Conservation (phyloP, 768 basidiomycete genomes). For the Suillus tomentosus region DNA sequence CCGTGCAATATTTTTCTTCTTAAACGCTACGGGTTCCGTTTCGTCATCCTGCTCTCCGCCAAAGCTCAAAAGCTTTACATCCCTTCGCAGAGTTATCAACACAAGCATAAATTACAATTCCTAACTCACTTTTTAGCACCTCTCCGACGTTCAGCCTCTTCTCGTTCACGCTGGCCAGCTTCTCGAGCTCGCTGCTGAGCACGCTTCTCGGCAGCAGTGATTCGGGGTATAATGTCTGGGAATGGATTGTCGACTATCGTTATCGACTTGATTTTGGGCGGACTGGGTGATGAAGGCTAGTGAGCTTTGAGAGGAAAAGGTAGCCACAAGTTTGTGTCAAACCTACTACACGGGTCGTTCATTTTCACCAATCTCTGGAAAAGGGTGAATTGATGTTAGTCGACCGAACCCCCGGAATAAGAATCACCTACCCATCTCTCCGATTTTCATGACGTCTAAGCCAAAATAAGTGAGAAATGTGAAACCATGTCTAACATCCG, state of each 20-base stretch:
- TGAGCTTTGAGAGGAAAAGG: constrained; percentile 11
- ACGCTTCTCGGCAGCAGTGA: constrained; percentile 90
- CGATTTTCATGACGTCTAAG: constrained; percentile 88
- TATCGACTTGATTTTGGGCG: constrained; percentile 87
- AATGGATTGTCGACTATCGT: constrained; percentile 93
- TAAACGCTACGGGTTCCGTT: constrained; percentile 51
- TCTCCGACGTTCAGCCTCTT: constrained; percentile 68
- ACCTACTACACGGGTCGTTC: constrained; percentile 82
- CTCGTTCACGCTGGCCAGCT: constrained; percentile 73
- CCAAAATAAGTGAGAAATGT: neutral
- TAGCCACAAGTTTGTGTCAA: neutral
- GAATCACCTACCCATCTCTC: constrained; percentile 69
- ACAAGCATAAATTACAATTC: constrained; percentile 6
- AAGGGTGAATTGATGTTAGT: neutral
- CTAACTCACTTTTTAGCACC: constrained; percentile 83
- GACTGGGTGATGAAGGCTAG: constrained; percentile 45
- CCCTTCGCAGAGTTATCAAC: constrained; percentile 46
- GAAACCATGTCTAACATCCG: neutral
- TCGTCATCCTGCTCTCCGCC: constrained; percentile 69
- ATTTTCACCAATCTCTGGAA: constrained; percentile 67
- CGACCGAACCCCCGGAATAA: neutral
- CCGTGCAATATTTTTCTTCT: constrained; percentile 82
- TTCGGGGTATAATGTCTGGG: constrained; percentile 92
- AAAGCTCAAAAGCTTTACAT: constrained; percentile 89
- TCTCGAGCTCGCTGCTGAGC: constrained; percentile 83